Evolutionary conservation across 2,329 filamentous ascomycete genomes (phyloP).

Genomic region (Chaetomium sp.): DNA sequence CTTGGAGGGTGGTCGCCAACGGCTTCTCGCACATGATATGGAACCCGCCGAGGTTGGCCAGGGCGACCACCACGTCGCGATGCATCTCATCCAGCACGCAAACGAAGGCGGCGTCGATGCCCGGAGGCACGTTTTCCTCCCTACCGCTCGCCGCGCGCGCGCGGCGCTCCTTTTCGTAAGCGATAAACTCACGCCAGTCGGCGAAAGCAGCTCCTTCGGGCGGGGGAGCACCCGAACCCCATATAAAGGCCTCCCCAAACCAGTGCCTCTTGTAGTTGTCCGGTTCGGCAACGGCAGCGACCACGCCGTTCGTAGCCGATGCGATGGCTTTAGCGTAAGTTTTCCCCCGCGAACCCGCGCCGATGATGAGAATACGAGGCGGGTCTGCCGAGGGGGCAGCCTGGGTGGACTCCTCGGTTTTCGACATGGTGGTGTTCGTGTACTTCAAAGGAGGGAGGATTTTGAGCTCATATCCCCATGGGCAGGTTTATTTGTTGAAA

Average conservation of each 20-base stretch:
- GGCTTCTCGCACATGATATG: conserved; percentile 97
- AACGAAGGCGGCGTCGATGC: conserved; percentile 56
- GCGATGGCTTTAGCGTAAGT: conserved; percentile 65
- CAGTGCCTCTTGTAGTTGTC: conserved; percentile 66
- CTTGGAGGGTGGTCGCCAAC: conserved; percentile 68
- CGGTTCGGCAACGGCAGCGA: conserved; percentile 78
- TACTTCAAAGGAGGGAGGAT: not conserved
- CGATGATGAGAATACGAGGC: conserved; percentile 70
- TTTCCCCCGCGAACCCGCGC: conserved; percentile 72
- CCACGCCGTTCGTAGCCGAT: conserved; percentile 58
- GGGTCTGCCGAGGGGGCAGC: conserved; percentile 43
- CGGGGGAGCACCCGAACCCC: conserved; percentile 44
- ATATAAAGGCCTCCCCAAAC: conserved; percentile 68
- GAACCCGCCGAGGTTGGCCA: conserved; percentile 59
- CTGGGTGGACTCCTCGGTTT: not conserved
- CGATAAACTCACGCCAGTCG: conserved; percentile 70
- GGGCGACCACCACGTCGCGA: conserved; percentile 66
- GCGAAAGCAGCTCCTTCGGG: conserved; percentile 61
- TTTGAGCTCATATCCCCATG: too few relatives aligned
- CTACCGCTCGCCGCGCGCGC: conserved; percentile 40
- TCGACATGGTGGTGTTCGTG: conserved; percentile 2
- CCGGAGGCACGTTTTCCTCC: conserved; percentile 39
- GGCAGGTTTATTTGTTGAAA: too few relatives aligned
- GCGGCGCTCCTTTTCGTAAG: conserved; percentile 61
- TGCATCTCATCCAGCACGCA: conserved; percentile 85